Evolutionary conservation across 495 filamentous ascomycete genomes (phyloP), one percentile per base, ranked within the genome.

Genomic region (Sabuloglossum arenarium): DNA sequence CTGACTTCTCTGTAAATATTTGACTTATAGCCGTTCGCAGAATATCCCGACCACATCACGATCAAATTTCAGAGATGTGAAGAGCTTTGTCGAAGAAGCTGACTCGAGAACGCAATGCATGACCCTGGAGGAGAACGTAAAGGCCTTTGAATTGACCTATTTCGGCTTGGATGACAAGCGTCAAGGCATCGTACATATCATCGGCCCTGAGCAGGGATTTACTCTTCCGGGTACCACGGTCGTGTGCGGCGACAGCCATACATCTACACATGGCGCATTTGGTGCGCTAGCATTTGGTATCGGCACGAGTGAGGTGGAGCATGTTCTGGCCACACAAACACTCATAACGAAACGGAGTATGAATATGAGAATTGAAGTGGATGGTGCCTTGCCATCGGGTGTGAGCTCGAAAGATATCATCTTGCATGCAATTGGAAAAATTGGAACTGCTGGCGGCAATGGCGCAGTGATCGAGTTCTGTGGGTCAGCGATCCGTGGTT

Each of bases 191-290:
- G 91, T 98, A 43, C 91, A 98, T 69, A 84, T 98, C 64, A 95
- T 98, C 62, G 91, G 91, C n/a, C 91, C 91, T 42, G 91, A 98
- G 75, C 91, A 98, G 68, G 91, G 91, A 59, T 98, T 98, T 75
- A 98, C 91, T 37, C 84, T 98, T 19, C 91, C 91, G 9, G 91
- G 89, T 57, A 96, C 91, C 34, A 98, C 91, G 19, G 85, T 98
- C 28, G 91, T 98, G 59, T 98, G 91, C 65, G 91, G 91, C 64
- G 91, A 98, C 75, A 89, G 84, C 59, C 91, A 98, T 69, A 98
- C 91, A 11, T 95, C 89, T 23, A 98, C 91, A 37, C 90, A 98
- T 71, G 91, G 91, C 62, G 91, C 91, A 37, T 98, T 98, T 62
- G 91, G 91, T 58, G 77, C 91, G 60, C 79, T 97, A 31, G 91